phyloP scores from a whole-genome alignment of 139 green algal species.

The Picochlorum sp. region DNA sequence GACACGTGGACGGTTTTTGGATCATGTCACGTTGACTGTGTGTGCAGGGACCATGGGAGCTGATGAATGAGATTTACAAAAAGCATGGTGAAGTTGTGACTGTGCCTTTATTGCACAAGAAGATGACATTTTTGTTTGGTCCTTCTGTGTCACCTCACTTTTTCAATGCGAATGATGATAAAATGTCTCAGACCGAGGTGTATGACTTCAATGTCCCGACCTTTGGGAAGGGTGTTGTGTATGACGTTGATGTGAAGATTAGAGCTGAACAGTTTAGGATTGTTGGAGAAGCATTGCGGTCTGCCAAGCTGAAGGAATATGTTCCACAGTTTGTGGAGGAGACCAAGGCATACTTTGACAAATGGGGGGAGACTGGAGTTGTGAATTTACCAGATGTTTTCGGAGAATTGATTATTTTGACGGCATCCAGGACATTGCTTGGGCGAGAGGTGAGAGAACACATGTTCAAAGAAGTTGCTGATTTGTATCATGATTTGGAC shows the following conservation, averaged over 20 bases:
- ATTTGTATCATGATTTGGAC: constrained; percentile 92
- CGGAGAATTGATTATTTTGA: constrained; percentile 86
- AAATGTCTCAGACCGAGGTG: constrained; percentile 88
- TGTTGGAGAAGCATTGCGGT: constrained; percentile 88
- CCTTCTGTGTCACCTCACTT: constrained; percentile 84
- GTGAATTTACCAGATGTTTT: constrained; percentile 88
- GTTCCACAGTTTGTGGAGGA: constrained; percentile 83
- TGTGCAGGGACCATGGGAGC: constrained; percentile 64
- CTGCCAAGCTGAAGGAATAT: constrained; percentile 76
- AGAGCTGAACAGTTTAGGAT: constrained; percentile 95
- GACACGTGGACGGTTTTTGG: constrained; percentile 1
- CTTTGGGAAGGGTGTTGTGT: constrained; percentile 96
- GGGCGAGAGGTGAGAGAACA: constrained; percentile 90
- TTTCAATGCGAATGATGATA: constrained; percentile 90
- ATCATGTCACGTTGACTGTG: constrained; percentile 8
- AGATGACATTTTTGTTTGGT: constrained; percentile 94
- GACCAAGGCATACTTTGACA: constrained; percentile 80
- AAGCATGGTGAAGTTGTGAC: constrained; percentile 90
- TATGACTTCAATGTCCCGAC: constrained; percentile 97
- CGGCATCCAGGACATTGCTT: constrained; percentile 85
- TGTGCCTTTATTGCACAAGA: constrained; percentile 90
- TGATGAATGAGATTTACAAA: constrained; percentile 73
- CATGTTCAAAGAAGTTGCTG: constrained; percentile 74
- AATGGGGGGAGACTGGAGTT: constrained; percentile 77
- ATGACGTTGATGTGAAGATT: constrained; percentile 88